Base-by-base conservation (phyloP, 129 eudicot species). In the Flaveria linearis region DNA sequence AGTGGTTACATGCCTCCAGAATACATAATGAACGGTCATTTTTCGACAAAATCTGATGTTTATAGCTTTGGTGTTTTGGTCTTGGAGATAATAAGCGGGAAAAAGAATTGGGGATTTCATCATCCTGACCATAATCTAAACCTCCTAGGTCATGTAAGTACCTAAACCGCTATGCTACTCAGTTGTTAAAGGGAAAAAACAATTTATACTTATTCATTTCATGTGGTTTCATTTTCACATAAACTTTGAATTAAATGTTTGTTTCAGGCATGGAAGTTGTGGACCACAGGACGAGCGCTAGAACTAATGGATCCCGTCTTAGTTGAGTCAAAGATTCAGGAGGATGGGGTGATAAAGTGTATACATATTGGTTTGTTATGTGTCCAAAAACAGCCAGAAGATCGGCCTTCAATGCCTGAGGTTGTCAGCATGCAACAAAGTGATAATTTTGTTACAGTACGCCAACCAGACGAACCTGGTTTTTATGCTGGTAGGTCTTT, bases 1-100 rank as follows among this genome's bases (percentile, higher is more conserved):
- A 89, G 91, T 78, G 96, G 96, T n/a, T 90, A 90, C 51, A 90
- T 90, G 96, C 70, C 96, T 18, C 96, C 96, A 26, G 96, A 90
- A 74, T 90, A 90, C 72, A 77, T 81, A 26, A 72, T 87, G 81
- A 68, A 72, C 5, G 92, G 88, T 0, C 71, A 72, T 4, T 87
- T 85, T 82, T 90, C 96, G 0, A 80, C 75, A 16, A 90, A 85
- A 20, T 85, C 92, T 2, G 96, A 90, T 81, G 87, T 90, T 23
- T 90, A 66, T 46, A 85, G 90, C 71, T 90, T 78, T 50, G 92
- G 92, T 56, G 89, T 90, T 36, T 18, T 87, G 57, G 47, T 78
- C 13, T 75, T 90, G 78, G 92, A 90, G 76, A 83, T 87, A 22
- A 71, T 87, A 49, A 82, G 88, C 23, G 96, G 96, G 30, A 70